Conservation (phyloP, 164 flowering plant species). For the Platanus orientalis region DNA sequence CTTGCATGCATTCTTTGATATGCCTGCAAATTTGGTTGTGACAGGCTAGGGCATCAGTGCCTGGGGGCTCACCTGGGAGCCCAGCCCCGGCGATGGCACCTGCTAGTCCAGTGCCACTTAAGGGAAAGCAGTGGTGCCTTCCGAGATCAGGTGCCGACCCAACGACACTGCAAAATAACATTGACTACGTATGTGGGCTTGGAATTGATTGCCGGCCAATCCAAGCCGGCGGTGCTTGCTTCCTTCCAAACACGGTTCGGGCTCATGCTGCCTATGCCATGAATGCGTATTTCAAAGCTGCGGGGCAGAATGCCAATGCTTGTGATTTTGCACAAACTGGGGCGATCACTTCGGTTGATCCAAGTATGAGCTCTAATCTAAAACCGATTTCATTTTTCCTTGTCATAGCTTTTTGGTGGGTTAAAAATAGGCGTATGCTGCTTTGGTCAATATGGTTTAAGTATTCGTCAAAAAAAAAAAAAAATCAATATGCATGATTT, state of each 20-base stretch:
- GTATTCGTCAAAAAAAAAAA: no score
- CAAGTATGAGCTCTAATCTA: slow-evolving; percentile 35
- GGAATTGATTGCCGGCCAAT: slow-evolving; percentile 53
- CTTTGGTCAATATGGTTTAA: no score
- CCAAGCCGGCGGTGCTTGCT: slow-evolving; percentile 47
- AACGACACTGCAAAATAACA: slow-evolving; percentile 44
- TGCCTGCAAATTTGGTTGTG: slow-evolving; percentile 15
- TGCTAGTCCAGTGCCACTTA: slow-evolving; percentile 15
- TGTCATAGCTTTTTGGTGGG: no score
- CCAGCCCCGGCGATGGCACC: slow-evolving; percentile 29
- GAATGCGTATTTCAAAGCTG: slow-evolving; percentile 57
- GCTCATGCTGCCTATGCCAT: slow-evolving; percentile 75
- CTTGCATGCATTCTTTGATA: background rate
- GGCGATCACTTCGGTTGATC: slow-evolving; percentile 39
- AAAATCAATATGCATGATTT: no score
- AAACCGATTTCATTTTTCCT: background rate
- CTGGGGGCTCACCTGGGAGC: slow-evolving; percentile 31
- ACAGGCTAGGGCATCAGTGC: slow-evolving; percentile 43
- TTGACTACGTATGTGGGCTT: slow-evolving; percentile 66
- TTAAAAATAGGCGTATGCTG: no score
- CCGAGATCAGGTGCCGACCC: slow-evolving; percentile 37
- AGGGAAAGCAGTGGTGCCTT: slow-evolving; percentile 46
- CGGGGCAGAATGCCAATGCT: slow-evolving; percentile 32
- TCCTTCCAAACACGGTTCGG: slow-evolving; percentile 44
- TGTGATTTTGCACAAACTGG: slow-evolving; percentile 61